These are phyloP conservation scores for Coprinopsis marcescibilis DNA, from an alignment of 768 basidiomycete species.

Conservation along the genomic window DNA sequence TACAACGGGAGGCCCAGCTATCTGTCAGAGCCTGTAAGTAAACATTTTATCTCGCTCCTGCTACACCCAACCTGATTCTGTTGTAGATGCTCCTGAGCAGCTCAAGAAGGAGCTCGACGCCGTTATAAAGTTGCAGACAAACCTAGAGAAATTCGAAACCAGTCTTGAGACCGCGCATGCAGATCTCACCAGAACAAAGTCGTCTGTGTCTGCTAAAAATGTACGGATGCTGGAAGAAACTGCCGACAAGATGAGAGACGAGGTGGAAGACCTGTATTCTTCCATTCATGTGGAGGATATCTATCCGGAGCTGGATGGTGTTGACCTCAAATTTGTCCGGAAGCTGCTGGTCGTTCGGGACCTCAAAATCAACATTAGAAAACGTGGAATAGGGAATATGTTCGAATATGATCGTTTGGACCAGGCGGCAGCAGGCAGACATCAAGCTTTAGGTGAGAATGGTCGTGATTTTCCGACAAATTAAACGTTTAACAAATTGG, in stretches of 20 bases:
- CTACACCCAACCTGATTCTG: background rate
- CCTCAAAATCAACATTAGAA: conserved; percentile 34
- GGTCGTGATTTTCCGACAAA: background rate
- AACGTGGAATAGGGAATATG: conserved; percentile 27
- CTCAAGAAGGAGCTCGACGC: conserved; percentile 27
- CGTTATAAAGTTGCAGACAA: conserved; percentile 21
- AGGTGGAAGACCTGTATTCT: conserved; percentile 24
- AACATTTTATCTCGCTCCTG: background rate
- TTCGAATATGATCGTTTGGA: conserved; percentile 33
- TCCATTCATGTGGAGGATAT: conserved; percentile 25
- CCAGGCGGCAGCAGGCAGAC: conserved; percentile 24
- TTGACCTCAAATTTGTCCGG: conserved; percentile 25
- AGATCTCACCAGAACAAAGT: background rate
- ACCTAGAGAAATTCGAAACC: background rate
- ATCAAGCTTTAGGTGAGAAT: conserved; percentile 26
- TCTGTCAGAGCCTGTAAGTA: conserved; percentile 24
- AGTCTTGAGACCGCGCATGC: background rate
- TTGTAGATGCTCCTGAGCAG: conserved; percentile 19
- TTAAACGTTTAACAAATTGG: too few relatives aligned
- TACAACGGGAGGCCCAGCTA: conserved; percentile 26
- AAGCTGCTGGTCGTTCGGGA: conserved; percentile 29
- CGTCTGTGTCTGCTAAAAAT: background rate
- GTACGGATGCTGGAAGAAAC: conserved; percentile 12
- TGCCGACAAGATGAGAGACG: conserved; percentile 14
- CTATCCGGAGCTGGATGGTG: conserved; percentile 25